A percentile compares a stretch with the other conserved stretches of the same genome.
phyloP scores from a whole-genome alignment of 371 early-diverging fungal species.

The Basidiobolus heterosporus region DNA sequence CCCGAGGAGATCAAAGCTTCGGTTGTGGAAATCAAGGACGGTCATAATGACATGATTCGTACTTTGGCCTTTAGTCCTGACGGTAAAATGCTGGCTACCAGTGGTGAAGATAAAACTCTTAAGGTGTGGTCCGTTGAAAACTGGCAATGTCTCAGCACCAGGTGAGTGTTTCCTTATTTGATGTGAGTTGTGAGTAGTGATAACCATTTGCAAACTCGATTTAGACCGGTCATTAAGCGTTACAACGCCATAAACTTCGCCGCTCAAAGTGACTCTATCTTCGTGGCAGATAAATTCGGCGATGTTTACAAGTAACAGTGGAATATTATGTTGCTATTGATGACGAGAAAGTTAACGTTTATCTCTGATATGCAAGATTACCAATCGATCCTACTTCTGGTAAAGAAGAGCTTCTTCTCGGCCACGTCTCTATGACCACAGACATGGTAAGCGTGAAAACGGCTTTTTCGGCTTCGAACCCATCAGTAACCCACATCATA shows the following conservation, averaged over 20 bases:
- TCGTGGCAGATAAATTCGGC: conserved; percentile 90
- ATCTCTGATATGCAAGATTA: not conserved
- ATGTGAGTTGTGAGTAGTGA: not conserved
- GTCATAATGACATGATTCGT: conserved; percentile 26
- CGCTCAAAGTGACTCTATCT: conserved; percentile 28
- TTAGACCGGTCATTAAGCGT: conserved; percentile 40
- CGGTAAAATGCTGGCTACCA: conserved; percentile 36
- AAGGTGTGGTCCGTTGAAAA: conserved; percentile 42
- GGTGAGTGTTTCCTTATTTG: conserved; percentile 12
- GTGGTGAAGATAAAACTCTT: conserved; percentile 55
- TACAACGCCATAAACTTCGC: conserved; percentile 49
- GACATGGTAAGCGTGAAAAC: conserved; percentile 40
- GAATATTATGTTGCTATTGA: not conserved
- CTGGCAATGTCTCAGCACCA: conserved; percentile 33
- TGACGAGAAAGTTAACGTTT: not conserved
- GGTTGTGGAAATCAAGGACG: conserved; percentile 15
- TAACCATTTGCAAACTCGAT: not conserved
- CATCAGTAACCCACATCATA: not conserved
- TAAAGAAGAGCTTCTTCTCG: conserved; percentile 46
- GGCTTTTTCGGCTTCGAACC: not conserved
- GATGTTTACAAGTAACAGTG: conserved; percentile 64
- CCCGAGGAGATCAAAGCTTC: conserved; percentile 1
- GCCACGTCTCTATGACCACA: conserved; percentile 88
- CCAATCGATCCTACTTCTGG: not conserved
- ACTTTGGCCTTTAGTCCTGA: conserved; percentile 35